Conservation (phyloP, 208 protist species). For the Trypanosoma melophagium region DNA sequence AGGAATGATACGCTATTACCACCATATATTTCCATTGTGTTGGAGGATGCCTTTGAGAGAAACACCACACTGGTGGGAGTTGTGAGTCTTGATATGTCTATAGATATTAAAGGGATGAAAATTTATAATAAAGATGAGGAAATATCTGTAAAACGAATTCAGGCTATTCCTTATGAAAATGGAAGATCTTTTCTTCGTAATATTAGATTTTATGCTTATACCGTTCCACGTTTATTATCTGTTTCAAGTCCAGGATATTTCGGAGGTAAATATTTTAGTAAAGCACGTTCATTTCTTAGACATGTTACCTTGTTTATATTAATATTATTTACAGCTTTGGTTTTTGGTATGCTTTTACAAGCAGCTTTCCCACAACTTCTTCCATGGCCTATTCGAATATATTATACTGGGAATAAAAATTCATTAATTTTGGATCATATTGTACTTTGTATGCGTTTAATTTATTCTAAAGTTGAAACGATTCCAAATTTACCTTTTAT, state of each 20-base stretch:
- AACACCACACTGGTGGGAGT: slow-evolving; percentile 39
- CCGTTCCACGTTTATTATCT: slow-evolving; percentile 61
- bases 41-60: slow-evolving; percentile 73
- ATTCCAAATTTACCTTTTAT: slow-evolving; percentile 5
- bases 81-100: slow-evolving; percentile 62
- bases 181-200: slow-evolving; percentile 46
- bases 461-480: slow-evolving; percentile 28
- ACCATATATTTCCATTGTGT: slow-evolving; percentile 56
- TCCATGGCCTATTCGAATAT: slow-evolving; percentile 63
- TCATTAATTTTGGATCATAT: slow-evolving; percentile 75
- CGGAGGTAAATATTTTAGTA: slow-evolving; percentile 53
- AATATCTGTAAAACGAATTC: slow-evolving; percentile 36
- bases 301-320: slow-evolving; percentile 46
- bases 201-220: slow-evolving; percentile 63
- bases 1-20: slow-evolving; percentile 33
- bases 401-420: slow-evolving; percentile 37
- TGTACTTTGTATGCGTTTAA: slow-evolving; percentile 72
- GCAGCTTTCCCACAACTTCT: slow-evolving; percentile 70
- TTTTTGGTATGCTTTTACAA: slow-evolving; percentile 66
- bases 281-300: slow-evolving; percentile 54
- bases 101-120: slow-evolving; percentile 69
- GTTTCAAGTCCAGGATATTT: slow-evolving; percentile 69
- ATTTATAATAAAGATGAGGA: slow-evolving; percentile 38
- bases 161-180: slow-evolving; percentile 45
- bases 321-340: slow-evolving; percentile 48